These are phyloP conservation scores for Parastagonospora avenae DNA, from an alignment of 2,329 filamentous ascomycete genomes.

Conservation along the genomic window DNA sequence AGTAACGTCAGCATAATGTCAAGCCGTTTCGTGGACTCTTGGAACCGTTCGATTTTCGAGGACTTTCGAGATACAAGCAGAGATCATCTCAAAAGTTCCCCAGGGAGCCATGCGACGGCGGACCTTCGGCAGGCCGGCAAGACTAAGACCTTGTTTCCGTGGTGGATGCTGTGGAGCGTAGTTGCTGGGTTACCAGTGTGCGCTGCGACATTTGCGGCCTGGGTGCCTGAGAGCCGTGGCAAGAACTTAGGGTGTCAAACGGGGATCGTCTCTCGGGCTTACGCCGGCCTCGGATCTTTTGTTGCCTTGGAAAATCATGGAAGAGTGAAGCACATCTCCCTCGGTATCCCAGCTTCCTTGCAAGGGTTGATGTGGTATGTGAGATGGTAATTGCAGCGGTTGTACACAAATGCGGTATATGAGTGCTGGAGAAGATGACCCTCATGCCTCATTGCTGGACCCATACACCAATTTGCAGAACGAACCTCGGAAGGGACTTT, in stretches of 20 bases:
- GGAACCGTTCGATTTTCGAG: not conserved
- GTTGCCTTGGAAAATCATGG: not conserved
- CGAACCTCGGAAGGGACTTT: not conserved
- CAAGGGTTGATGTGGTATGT: not conserved
- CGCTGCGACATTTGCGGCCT: not conserved
- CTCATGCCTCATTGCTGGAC: not conserved
- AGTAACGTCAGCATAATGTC: not conserved
- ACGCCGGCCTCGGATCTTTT: not conserved
- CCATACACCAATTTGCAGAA: not conserved
- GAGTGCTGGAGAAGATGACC: not conserved
- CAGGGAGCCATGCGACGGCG: no score
- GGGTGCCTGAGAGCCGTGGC: not conserved
- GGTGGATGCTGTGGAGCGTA: not conserved
- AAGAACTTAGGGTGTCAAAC: not conserved
- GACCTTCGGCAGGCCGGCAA: no score
- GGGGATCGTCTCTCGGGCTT: not conserved
- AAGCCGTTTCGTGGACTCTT: not conserved
- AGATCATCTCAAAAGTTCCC: not conserved
- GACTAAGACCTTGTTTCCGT: not conserved
- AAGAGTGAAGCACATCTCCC: not conserved
- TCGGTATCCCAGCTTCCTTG: not conserved
- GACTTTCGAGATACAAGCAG: not conserved
- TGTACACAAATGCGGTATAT: no score
- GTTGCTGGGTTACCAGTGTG: not conserved
- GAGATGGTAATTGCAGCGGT: not conserved